Evolutionary conservation across 1,284 basidiomycete species (phyloP), one percentile per base, ranked within the genome.

Genomic region (Moesziomyces parantarcticus): DNA sequence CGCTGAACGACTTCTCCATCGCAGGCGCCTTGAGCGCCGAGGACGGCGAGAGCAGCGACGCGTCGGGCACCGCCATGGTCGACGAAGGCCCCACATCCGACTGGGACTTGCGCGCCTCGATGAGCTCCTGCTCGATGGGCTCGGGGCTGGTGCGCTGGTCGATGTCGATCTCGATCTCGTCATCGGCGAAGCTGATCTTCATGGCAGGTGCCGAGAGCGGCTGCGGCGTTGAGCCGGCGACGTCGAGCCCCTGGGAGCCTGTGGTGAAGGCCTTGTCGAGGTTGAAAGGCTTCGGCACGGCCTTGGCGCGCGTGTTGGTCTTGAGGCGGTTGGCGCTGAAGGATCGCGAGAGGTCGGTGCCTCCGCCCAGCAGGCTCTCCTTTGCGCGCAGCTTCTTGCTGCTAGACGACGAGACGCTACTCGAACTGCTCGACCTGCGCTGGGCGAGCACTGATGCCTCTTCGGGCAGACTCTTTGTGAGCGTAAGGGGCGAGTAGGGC

Each of bases 1-100:
- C 75, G 47, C 75, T 75, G 45, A 68, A 58, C n/a, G 68, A 74
- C 59, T 77, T 81, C 47, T 76, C 72, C 78, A 76, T 89, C 84
- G 29, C 54, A 42, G 60, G 62, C 22, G 60, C 71, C 42, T 60
- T 61, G 43, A 67, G 50, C 21, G 66, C 65, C 14, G 65, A 57
- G 41, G 39, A 50, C 23, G 72, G 70, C 51, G 70, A 73, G 20
- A 73, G 47, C 34, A 66, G 47, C 50, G 57, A 58, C 18, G 63
- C 51, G 48, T 69, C 46, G 16, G 62, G 50, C 23, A 54, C 45
- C 7, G 65, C 29, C 32, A 40, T 51, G n/a, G 46, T 34, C 40
- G 57, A 40, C 20, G 36, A 25, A 4, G 58, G 55, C 2, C 42
- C 23, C 23, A 55, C 55, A 34, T 62, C 59, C 39, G 57, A 49